Evolutionary conservation across 768 basidiomycete genomes (phyloP).

Genomic region (Lactifluus echinatus): DNA sequence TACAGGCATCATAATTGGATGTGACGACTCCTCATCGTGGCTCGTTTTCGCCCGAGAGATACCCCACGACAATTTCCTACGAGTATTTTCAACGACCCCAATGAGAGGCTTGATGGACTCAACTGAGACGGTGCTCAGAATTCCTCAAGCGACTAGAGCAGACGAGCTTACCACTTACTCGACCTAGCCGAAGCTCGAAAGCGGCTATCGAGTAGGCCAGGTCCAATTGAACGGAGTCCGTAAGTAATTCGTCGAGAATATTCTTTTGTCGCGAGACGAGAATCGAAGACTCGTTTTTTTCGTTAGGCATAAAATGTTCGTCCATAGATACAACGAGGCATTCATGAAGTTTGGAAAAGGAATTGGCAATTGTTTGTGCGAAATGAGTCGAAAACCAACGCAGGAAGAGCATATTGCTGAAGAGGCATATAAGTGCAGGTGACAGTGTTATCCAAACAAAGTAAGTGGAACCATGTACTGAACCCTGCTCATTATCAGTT

Average conservation of each 20-base stretch:
- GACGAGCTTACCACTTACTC: slow-evolving; percentile 32
- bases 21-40: neutral
- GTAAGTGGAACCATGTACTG: slow-evolving; percentile 23
- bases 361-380: slow-evolving; percentile 31
- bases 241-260: slow-evolving; percentile 25
- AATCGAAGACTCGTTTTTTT: slow-evolving; percentile 11
- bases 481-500: slow-evolving; percentile 20
- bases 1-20: slow-evolving; percentile 25
- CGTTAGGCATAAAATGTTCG: slow-evolving; percentile 22
- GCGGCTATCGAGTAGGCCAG: slow-evolving; percentile 36
- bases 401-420: slow-evolving; percentile 32
- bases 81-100: slow-evolving; percentile 36
- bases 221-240: slow-evolving; percentile 33
- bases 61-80: slow-evolving; percentile 39
- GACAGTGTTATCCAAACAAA: slow-evolving; percentile 37
- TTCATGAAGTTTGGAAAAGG: slow-evolving; percentile 29
- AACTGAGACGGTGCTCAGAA: slow-evolving; percentile 25
- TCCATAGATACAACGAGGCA: slow-evolving; percentile 29
- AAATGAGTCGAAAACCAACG: slow-evolving; percentile 38
- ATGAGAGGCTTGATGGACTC: slow-evolving; percentile 37
- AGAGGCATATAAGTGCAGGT: slow-evolving; percentile 31
- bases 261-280: slow-evolving; percentile 22
- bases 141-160: neutral
- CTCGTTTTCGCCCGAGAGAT: slow-evolving; percentile 23
- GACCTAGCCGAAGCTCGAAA: slow-evolving; percentile 39